Conservation (phyloP, 352 stramenopile species). For the Phytophthora macrochlamydospora region DNA sequence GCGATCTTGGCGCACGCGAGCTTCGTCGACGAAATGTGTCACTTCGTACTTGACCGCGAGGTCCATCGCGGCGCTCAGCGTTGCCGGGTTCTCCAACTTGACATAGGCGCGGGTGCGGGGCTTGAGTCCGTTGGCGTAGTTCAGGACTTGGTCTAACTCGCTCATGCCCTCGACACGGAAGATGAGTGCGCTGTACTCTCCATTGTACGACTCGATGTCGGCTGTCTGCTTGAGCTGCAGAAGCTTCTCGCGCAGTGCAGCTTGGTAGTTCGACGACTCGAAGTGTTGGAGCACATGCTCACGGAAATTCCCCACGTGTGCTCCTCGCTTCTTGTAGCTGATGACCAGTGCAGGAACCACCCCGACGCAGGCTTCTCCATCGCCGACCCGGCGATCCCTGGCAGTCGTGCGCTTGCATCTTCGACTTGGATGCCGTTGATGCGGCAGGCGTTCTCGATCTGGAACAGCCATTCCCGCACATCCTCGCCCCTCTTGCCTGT, state of each 20-base stretch:
- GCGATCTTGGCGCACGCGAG: neutral
- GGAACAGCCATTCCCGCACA: slow-evolving; percentile 9
- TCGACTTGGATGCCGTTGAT: neutral
- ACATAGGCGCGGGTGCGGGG: neutral
- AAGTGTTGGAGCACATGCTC: neutral
- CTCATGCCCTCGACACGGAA: slow-evolving; percentile 1
- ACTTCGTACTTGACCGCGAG: neutral
- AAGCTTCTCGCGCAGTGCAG: neutral
- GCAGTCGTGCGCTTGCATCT: neutral
- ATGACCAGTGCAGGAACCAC: neutral
- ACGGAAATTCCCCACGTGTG: neutral
- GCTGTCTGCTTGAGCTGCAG: neutral
- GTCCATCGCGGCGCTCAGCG: neutral
- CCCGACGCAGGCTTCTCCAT: neutral
- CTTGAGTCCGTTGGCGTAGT: neutral
- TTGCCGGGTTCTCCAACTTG: neutral
- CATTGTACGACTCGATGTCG: neutral
- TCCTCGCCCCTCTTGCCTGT: slow-evolving; percentile 12
- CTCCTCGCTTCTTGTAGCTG: neutral
- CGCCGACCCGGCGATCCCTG: neutral
- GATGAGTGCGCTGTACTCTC: neutral
- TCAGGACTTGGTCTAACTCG: neutral
- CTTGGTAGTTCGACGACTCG: neutral
- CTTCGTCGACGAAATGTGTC: neutral
- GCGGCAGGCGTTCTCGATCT: neutral